Percentiles rank a stretch among this genome's conserved stretches.
These are phyloP conservation scores for Pseudofabraea citricarpa DNA, from an alignment of 2,329 filamentous ascomycete species.

Conservation along the genomic window DNA sequence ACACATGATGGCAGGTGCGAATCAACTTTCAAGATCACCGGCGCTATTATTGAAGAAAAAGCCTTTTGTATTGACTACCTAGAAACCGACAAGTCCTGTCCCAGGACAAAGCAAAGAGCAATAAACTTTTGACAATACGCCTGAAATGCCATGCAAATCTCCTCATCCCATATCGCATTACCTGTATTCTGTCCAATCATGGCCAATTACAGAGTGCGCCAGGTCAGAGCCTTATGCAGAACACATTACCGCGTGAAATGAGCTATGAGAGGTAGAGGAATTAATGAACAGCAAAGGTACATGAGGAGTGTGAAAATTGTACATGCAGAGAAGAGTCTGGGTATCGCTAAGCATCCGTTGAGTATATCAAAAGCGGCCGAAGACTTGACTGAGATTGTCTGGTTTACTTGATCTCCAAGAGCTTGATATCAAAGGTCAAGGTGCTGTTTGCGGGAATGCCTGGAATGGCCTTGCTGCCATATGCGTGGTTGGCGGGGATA, in stretches of 20 bases:
- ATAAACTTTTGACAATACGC: slow-evolving; percentile 26
- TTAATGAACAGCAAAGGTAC: slow-evolving; percentile 13
- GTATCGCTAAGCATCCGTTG: slow-evolving; percentile 11
- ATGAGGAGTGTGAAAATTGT: slow-evolving; percentile 20
- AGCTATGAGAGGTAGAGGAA: slow-evolving; percentile 12
- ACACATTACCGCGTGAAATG: slow-evolving; percentile 13
- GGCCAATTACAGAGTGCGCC: slow-evolving; percentile 22
- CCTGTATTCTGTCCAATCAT: slow-evolving; percentile 19
- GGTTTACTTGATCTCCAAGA: slow-evolving; percentile 76
- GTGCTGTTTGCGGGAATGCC: slow-evolving; percentile 91
- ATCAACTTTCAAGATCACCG: too few species aligned
- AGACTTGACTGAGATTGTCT: too few species aligned
- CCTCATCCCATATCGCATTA: slow-evolving; percentile 26
- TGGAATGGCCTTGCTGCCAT: slow-evolving; percentile 77
- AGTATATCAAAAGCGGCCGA: slow-evolving; percentile 2
- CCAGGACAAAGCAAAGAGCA: slow-evolving; percentile 6
- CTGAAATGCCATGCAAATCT: slow-evolving; percentile 26
- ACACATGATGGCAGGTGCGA: too few species aligned
- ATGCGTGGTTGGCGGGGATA: slow-evolving; percentile 82
- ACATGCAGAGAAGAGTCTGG: slow-evolving; percentile 21
- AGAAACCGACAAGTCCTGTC: too few species aligned
- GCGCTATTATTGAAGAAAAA: too few species aligned
- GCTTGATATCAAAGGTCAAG: slow-evolving; percentile 87
- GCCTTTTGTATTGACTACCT: too few species aligned
- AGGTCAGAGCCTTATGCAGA: slow-evolving; percentile 29